These are phyloP conservation scores for Amoeboradix gromovi DNA, from an alignment of 371 early-diverging fungal genomes.

Conservation along the genomic window DNA sequence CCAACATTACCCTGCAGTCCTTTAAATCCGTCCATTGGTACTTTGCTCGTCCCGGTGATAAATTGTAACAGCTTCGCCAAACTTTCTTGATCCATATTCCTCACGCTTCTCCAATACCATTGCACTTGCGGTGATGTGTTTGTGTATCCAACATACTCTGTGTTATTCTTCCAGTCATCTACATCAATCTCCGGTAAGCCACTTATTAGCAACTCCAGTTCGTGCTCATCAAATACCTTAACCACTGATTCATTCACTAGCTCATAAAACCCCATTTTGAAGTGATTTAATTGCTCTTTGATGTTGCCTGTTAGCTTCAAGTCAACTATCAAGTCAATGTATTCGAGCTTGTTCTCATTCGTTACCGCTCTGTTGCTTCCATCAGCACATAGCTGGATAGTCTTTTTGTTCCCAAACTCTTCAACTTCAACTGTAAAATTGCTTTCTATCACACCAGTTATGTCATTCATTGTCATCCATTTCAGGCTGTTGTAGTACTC, in stretches of 20 bases:
- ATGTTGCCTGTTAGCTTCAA: slow-evolving; percentile 56
- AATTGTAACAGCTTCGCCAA: slow-evolving; percentile 81
- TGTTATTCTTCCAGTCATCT: slow-evolving; percentile 96
- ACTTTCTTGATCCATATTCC: slow-evolving; percentile 65
- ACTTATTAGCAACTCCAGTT: slow-evolving; percentile 88
- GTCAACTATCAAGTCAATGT: slow-evolving; percentile 55
- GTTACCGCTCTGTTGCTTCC: slow-evolving; percentile 78
- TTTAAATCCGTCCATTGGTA: slow-evolving; percentile 93
- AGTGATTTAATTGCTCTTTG: slow-evolving; percentile 73
- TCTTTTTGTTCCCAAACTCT: slow-evolving; percentile 71
- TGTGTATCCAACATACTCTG: slow-evolving; percentile 84
- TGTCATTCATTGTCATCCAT: slow-evolving; percentile 81
- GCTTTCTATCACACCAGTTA: slow-evolving; percentile 51
- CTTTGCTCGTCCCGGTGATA: slow-evolving; percentile 86
- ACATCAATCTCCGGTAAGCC: slow-evolving; percentile 93
- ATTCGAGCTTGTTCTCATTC: slow-evolving; percentile 86
- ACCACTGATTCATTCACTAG: slow-evolving; percentile 72
- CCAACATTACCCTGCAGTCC: slow-evolving; percentile 90
- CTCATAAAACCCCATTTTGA: slow-evolving; percentile 79
- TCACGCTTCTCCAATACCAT: slow-evolving; percentile 89
- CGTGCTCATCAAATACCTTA: slow-evolving; percentile 85
- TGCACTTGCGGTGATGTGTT: slow-evolving; percentile 77
- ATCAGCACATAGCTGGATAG: slow-evolving; percentile 56
- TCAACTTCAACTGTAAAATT: slow-evolving; percentile 63
- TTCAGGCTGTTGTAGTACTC: slow-evolving; percentile 61